Conservation (phyloP, 495 filamentous ascomycete genomes). For the Lepraria neglecta region DNA sequence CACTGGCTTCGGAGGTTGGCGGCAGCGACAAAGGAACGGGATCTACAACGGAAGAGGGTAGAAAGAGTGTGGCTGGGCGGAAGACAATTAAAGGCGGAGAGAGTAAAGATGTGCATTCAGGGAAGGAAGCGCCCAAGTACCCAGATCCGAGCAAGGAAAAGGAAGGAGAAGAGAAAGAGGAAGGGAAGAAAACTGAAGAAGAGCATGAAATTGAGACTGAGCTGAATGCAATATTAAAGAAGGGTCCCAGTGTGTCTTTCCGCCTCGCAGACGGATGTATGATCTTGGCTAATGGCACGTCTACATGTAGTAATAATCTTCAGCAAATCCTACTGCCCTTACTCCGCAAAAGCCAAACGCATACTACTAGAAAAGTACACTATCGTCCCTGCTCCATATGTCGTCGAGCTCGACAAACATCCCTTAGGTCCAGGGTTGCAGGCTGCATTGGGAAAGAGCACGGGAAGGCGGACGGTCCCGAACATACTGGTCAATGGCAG, state of each 20-base stretch:
- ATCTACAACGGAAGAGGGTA: constrained; percentile 31
- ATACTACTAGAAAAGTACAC: constrained; percentile 75
- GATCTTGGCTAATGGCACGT: constrained; percentile 23
- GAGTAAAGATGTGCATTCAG: constrained; percentile 36
- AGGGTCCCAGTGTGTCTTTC: constrained; percentile 61
- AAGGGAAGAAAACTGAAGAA: constrained; percentile 48
- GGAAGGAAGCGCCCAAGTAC: constrained; percentile 31
- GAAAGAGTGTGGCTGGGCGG: constrained; percentile 58
- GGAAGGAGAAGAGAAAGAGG: constrained; percentile 35
- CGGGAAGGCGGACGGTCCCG: constrained; percentile 79
- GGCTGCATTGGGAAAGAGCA: constrained; percentile 57
- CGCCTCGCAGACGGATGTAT: not conserved
- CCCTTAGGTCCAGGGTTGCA: constrained; percentile 67
- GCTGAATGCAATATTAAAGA: constrained; percentile 71
- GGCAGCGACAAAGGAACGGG: constrained; percentile 10
- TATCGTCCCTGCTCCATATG: constrained; percentile 73
- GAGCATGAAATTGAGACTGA: constrained; percentile 56
- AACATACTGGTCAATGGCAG: constrained; percentile 83
- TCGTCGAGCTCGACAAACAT: constrained; percentile 87
- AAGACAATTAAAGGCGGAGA: constrained; percentile 49
- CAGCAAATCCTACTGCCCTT: constrained; percentile 87
- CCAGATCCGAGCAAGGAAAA: constrained; percentile 22
- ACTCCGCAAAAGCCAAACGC: constrained; percentile 72
- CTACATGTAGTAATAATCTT: constrained; percentile 73
- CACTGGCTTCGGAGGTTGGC: constrained; percentile 13